Evolutionary conservation across 768 basidiomycete species (phyloP).

Genomic region (Rhizopogon salebrosus): DNA sequence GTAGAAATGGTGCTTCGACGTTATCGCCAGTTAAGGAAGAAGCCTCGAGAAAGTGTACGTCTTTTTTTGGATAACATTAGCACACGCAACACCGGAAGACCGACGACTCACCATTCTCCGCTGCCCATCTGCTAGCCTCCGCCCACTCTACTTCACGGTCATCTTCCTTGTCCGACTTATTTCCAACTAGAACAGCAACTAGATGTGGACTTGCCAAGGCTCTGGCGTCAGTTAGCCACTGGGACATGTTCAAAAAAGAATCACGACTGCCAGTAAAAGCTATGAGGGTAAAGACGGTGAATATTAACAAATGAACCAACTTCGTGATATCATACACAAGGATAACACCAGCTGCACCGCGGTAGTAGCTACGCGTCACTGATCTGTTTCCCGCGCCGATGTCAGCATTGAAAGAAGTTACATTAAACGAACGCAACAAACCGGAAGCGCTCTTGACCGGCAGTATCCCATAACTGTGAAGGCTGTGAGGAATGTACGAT

Average conservation of each 20-base stretch:
- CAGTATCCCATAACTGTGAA: constrained; percentile 91
- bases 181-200: constrained; percentile 87
- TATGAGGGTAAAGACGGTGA: constrained; percentile 1
- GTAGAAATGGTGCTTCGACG: constrained; percentile 87
- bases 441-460: constrained; percentile 94
- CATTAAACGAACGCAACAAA: constrained; percentile 26
- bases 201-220: constrained; percentile 90
- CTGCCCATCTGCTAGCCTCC: constrained; percentile 94
- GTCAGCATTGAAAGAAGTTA: constrained; percentile 13
- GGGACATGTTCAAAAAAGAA: constrained; percentile 76
- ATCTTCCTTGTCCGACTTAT: constrained; percentile 92
- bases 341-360: constrained; percentile 88
- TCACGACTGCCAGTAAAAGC: constrained; percentile 54
- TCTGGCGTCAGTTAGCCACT: constrained; percentile 92
- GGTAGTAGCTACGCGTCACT: constrained; percentile 93
- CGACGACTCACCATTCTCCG: constrained; percentile 72
- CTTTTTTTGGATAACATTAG: constrained; percentile 53
- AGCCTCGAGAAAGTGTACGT: constrained; percentile 88
- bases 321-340: constrained; percentile 93
- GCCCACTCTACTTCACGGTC: constrained; percentile 94
- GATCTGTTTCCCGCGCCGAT: constrained; percentile 43
- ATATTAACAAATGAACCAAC: constrained; percentile 31
- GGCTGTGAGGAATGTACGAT: constrained; percentile 13
- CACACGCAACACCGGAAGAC: constrained; percentile 2
- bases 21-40: constrained; percentile 93